A percentile compares a stretch with the other conserved stretches of the same genome.
These are phyloP conservation scores for Staphylotrichum longicolle DNA, from an alignment of 495 filamentous ascomycete species.

Conservation along the genomic window DNA sequence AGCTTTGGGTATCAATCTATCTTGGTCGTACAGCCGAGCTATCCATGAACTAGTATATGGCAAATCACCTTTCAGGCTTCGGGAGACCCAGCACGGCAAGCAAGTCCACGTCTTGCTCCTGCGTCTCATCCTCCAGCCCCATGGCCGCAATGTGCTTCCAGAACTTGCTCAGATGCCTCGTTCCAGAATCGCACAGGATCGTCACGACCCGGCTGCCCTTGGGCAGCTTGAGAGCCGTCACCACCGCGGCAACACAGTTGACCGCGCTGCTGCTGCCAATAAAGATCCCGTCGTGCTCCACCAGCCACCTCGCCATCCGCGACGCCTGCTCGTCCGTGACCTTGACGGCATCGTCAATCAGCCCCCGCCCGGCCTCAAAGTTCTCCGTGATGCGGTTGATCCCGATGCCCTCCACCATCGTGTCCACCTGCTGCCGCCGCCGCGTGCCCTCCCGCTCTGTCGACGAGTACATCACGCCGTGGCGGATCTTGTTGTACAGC, in stretches of 20 bases:
- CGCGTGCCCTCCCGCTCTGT: constrained; percentile 89
- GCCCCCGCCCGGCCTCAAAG: constrained; percentile 77
- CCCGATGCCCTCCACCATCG: constrained; percentile 93
- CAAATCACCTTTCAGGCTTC: constrained; percentile 19
- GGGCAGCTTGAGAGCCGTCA: constrained; percentile 66
- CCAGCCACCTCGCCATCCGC: constrained; percentile 90
- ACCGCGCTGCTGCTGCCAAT: constrained; percentile 91
- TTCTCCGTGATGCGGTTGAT: constrained; percentile 91
- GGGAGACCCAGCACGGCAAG: constrained; percentile 40
- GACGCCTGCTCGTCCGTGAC: constrained; percentile 91
- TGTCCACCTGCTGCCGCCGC: constrained; percentile 86
- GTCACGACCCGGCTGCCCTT: constrained; percentile 79
- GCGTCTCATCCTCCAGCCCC: constrained; percentile 23
- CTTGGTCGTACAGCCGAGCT: neutral
- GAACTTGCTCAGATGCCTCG: constrained; percentile 89
- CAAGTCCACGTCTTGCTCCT: constrained; percentile 29
- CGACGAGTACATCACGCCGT: constrained; percentile 91
- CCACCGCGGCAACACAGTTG: constrained; percentile 89
- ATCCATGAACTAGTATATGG: neutral
- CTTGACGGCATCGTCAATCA: constrained; percentile 86
- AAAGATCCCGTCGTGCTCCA: constrained; percentile 95
- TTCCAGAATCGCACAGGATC: constrained; percentile 86
- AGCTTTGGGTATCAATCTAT: constrained; percentile 10
- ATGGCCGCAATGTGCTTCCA: constrained; percentile 75
- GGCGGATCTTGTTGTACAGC: constrained; percentile 82